Evolutionary conservation across 441 rosid species (phyloP).

Genomic region (Lepidium campestre): DNA sequence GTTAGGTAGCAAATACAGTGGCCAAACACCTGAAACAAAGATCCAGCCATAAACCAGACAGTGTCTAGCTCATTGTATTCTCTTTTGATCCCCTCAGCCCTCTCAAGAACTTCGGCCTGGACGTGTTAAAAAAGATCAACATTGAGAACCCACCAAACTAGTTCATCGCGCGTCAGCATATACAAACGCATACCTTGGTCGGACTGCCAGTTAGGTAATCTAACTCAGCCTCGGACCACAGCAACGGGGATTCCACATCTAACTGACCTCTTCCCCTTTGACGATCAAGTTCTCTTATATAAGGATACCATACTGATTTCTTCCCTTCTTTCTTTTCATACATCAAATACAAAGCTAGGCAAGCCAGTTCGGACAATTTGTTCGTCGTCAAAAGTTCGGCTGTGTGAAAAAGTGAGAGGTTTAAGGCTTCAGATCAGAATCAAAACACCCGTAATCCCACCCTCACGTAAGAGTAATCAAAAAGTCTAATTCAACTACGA

Average conservation of each 20-base stretch:
- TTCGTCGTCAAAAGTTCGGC: conserved; percentile 87
- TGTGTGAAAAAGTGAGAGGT: conserved; percentile 21
- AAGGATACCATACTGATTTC: conserved; percentile 92
- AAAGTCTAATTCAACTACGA: background rate
- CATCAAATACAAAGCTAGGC: conserved; percentile 92
- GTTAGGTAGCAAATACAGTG: background rate
- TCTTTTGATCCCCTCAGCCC: conserved; percentile 81
- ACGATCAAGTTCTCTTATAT: conserved; percentile 94
- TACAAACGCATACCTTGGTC: conserved; percentile 52
- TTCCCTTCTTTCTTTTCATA: conserved; percentile 97
- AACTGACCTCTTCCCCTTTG: conserved; percentile 93
- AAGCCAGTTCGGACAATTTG: conserved; percentile 89
- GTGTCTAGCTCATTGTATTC: conserved; percentile 89
- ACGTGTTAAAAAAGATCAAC: conserved; percentile 24
- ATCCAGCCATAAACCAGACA: conserved; percentile 97
- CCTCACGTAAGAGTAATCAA: background rate
- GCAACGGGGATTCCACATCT: conserved; percentile 90
- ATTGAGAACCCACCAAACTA: conserved; percentile 1
- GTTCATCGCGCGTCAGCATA: conserved; percentile 2
- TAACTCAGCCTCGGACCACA: conserved; percentile 85
- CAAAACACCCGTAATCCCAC: background rate
- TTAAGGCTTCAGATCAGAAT: background rate
- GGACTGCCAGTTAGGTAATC: conserved; percentile 89
- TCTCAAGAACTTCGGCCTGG: conserved; percentile 79
- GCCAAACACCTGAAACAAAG: conserved; percentile 74